Conservation (phyloP, 495 filamentous ascomycete genomes). For the Oidiodendron maius region DNA sequence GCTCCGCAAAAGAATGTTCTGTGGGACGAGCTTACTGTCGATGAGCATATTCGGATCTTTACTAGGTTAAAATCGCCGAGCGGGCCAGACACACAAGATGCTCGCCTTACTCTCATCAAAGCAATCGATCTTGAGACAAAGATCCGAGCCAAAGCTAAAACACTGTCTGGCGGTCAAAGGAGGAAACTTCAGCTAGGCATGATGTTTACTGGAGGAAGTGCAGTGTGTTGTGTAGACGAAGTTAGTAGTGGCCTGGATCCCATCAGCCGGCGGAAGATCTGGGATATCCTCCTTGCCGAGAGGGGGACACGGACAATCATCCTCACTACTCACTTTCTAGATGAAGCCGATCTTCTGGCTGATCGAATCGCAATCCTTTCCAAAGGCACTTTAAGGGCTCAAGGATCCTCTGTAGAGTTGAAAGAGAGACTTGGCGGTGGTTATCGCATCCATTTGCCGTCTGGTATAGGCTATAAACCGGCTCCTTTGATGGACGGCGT, state of each 20-base stretch:
- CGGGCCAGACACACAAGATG: slow-evolving; percentile 42
- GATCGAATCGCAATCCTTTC: slow-evolving; percentile 75
- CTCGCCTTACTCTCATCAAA: slow-evolving; percentile 52
- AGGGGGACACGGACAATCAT: slow-evolving; percentile 73
- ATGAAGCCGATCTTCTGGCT: slow-evolving; percentile 71
- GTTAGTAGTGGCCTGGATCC: slow-evolving; percentile 81
- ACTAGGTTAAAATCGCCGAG: slow-evolving; percentile 64
- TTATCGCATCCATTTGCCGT: slow-evolving; percentile 68
- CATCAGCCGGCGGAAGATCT: slow-evolving; percentile 73
- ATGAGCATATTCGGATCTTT: slow-evolving; percentile 75
- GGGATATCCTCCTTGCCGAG: slow-evolving; percentile 81
- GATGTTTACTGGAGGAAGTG: slow-evolving; percentile 84
- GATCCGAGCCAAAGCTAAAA: slow-evolving; percentile 54
- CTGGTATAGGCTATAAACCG: slow-evolving; percentile 35
- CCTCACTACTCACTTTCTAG: slow-evolving; percentile 79
- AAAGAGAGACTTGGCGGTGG: slow-evolving; percentile 66
- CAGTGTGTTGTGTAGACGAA: slow-evolving; percentile 84
- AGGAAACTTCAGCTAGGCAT: slow-evolving; percentile 87
- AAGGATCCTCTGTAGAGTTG: slow-evolving; percentile 73
- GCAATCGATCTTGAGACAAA: slow-evolving; percentile 69
- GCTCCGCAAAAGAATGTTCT: slow-evolving; percentile 88
- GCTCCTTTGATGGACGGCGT: too few relatives aligned
- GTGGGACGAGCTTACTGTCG: slow-evolving; percentile 77
- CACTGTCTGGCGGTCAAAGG: slow-evolving; percentile 83
- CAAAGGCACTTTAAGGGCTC: slow-evolving; percentile 61